A percentile compares a stretch with the other conserved stretches of the same genome.
These are phyloP conservation scores for Brassica nigra DNA, from an alignment of 345 rosid species.

Conservation along the genomic window DNA sequence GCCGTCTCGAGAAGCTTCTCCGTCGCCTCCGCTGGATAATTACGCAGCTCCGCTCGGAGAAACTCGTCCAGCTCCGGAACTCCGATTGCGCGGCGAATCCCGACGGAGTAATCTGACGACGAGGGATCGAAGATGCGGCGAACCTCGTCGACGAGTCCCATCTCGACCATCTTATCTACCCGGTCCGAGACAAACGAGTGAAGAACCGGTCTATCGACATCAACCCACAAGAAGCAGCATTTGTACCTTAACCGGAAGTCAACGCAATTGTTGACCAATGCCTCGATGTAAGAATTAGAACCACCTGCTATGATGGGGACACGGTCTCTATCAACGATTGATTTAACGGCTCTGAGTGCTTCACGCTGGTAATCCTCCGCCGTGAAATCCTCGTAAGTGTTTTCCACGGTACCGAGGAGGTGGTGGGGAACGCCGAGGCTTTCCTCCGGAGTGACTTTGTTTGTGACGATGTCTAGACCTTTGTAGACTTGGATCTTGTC, in stretches of 20 bases:
- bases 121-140: slow-evolving; percentile 53
- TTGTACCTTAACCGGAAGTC: slow-evolving; percentile 67
- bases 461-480: slow-evolving; percentile 72
- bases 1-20: slow-evolving; percentile 50
- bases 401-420: slow-evolving; percentile 54
- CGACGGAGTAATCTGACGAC: slow-evolving; percentile 50
- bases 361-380: slow-evolving; percentile 53
- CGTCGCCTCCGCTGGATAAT: slow-evolving; percentile 30
- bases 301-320: slow-evolving; percentile 88
- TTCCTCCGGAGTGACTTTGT: slow-evolving; percentile 80
- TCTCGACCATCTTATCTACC: slow-evolving; percentile 74
- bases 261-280: slow-evolving; percentile 56
- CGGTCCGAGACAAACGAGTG: slow-evolving; percentile 67
- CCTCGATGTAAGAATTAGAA: slow-evolving; percentile 77
- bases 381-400: slow-evolving; percentile 58
- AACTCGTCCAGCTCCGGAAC: slow-evolving; percentile 72
- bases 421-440: slow-evolving; percentile 78
- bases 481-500: slow-evolving; percentile 87
- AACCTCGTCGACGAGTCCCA: slow-evolving; percentile 73
- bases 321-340: slow-evolving; percentile 47
- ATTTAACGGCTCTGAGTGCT: slow-evolving; percentile 46
- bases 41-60: slow-evolving; percentile 42
- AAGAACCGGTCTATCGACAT: slow-evolving; percentile 60
- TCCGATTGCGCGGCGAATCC: slow-evolving; percentile 80
- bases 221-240: slow-evolving; percentile 85